Conservation (phyloP, 75 land plant species). For the Pinus taeda region DNA sequence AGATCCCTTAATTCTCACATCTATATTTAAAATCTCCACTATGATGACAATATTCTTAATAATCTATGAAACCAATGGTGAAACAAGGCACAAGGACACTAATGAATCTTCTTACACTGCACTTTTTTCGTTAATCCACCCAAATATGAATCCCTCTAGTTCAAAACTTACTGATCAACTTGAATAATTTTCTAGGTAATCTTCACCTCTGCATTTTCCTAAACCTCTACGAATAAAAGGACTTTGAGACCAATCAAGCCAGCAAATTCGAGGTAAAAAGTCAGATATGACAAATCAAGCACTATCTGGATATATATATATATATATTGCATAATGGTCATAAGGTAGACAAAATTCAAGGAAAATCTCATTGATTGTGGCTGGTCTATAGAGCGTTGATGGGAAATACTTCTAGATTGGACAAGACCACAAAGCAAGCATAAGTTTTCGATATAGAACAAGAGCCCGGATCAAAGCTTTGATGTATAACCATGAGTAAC, state of each 20-base stretch:
- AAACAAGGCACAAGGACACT: background rate
- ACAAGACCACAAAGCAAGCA: constrained; percentile 2
- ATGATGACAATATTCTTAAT: background rate
- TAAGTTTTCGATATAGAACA: no score
- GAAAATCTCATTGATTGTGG: constrained; percentile 3
- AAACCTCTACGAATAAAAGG: background rate
- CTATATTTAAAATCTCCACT: background rate
- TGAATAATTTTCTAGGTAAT: constrained; percentile 3
- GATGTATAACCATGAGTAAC: background rate
- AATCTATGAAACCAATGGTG: background rate
- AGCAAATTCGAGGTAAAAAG: constrained; percentile 5
- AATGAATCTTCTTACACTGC: background rate
- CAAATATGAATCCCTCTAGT: background rate
- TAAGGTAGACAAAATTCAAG: background rate
- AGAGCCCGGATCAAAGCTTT: constrained; percentile 2
- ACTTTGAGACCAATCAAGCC: constrained; percentile 1
- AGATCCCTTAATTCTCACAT: constrained; percentile 5
- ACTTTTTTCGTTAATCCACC: constrained; percentile 11
- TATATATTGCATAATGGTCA: constrained; percentile 5
- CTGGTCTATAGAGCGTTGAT: constrained; percentile 9
- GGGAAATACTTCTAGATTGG: constrained; percentile 4
- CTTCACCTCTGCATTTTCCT: constrained; percentile 5
- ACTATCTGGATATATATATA: constrained; percentile 1
- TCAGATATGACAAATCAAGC: constrained; percentile 9
- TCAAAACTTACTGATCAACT: background rate